These are phyloP conservation scores for Ceratocystis harringtonii DNA, from an alignment of 2,329 filamentous ascomycete species.

Conservation along the genomic window DNA sequence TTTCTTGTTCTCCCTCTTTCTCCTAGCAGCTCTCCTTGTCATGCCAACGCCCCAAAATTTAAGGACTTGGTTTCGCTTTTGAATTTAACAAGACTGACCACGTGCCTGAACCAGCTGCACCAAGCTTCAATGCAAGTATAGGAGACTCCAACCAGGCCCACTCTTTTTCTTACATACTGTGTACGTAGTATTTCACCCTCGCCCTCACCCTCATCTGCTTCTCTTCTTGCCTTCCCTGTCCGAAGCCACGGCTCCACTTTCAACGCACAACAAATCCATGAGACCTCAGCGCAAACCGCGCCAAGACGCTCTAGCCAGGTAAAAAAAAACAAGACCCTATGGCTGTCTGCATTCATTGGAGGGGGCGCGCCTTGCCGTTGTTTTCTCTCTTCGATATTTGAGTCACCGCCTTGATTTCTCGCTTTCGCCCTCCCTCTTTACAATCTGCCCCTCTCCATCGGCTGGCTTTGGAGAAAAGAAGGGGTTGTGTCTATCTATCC, in stretches of 20 bases:
- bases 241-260: not conserved
- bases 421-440: not conserved
- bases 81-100: not conserved
- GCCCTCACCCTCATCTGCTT: not conserved
- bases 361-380: not conserved
- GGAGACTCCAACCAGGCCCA: not conserved
- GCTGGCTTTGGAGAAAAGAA: not conserved
- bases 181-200: not conserved
- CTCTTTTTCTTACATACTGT: not conserved
- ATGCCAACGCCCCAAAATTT: not conserved
- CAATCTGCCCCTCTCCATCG: not conserved
- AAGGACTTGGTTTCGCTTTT: too few relatives aligned
- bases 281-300: not conserved
- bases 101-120: not conserved
- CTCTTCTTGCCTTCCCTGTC: not conserved
- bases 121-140: not conserved
- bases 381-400: not conserved
- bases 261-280: not conserved
- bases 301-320: not conserved
- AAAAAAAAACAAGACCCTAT: not conserved
- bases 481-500: not conserved
- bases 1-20: not conserved
- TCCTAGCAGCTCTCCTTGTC: not conserved
- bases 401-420: conserved; percentile 1
- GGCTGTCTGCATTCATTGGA: not conserved